Percentiles rank a stretch among this genome's conserved stretches.
Conservation (phyloP, 2,329 filamentous ascomycete genomes). For the Didymellaceae sp. region DNA sequence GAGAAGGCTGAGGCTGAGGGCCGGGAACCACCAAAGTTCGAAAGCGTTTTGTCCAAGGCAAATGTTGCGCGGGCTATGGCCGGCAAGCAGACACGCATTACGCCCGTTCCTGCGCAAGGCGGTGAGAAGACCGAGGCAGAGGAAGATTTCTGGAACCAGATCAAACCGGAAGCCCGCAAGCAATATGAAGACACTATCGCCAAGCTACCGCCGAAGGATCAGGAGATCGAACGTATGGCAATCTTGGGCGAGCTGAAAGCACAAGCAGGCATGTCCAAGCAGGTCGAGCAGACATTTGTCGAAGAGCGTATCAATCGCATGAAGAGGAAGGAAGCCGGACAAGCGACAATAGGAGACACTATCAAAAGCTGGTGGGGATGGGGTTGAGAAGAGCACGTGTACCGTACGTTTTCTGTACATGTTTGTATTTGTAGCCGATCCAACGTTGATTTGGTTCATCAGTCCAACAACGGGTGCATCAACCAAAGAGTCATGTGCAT, state of each 20-base stretch:
- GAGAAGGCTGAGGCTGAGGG: slow-evolving; percentile 69
- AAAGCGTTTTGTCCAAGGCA: slow-evolving; percentile 58
- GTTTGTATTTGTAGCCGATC: not conserved
- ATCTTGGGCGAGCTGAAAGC: slow-evolving; percentile 45
- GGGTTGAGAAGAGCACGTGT: slow-evolving; percentile 26
- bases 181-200: slow-evolving; percentile 45
- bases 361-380: slow-evolving; percentile 49
- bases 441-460: no score
- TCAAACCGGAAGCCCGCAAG: slow-evolving; percentile 39
- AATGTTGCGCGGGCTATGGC: slow-evolving; percentile 39
- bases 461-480: no score
- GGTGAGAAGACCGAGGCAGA: slow-evolving; percentile 23
- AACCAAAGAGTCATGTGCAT: no score
- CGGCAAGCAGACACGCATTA: slow-evolving; percentile 20
- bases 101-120: slow-evolving; percentile 8
- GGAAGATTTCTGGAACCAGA: slow-evolving; percentile 38
- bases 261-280: slow-evolving; percentile 38
- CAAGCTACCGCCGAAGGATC: slow-evolving; percentile 37
- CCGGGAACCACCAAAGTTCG: slow-evolving; percentile 62
- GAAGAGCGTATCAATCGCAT: slow-evolving; percentile 45
- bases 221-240: slow-evolving; percentile 44
- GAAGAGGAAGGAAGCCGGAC: slow-evolving; percentile 45
- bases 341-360: slow-evolving; percentile 47
- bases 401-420: slow-evolving; percentile 18
- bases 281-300: slow-evolving; percentile 42